These are phyloP conservation scores for Rhynchospora pubera DNA, from an alignment of 176 grass and related monocot genomes.

Conservation along the genomic window DNA sequence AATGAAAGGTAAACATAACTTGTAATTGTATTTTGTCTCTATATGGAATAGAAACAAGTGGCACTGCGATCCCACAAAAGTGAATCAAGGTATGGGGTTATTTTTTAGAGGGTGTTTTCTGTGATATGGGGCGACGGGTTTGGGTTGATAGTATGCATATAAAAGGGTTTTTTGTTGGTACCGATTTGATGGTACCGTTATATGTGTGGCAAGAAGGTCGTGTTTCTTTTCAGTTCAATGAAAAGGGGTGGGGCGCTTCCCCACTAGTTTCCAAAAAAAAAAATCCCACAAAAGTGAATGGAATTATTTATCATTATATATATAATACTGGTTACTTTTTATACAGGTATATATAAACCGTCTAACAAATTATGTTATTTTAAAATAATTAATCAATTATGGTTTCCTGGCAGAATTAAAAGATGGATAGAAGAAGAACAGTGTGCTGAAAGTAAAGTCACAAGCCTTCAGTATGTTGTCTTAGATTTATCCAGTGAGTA, in stretches of 20 bases:
- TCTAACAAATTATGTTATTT: background rate
- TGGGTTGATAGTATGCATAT: too few relatives aligned
- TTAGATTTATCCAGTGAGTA: constrained; percentile 76
- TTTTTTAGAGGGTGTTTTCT: too few relatives aligned
- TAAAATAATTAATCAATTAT: background rate
- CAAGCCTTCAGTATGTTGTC: constrained; percentile 43
- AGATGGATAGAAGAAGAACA: constrained; percentile 87
- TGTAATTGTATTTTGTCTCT: background rate
- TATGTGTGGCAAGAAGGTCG: too few relatives aligned
- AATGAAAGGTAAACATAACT: constrained; percentile 65
- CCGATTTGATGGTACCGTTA: too few relatives aligned
- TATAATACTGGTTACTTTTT: background rate
- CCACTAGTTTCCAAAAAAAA: too few relatives aligned
- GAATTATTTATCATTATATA: background rate
- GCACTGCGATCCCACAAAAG: background rate
- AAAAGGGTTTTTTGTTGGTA: too few relatives aligned
- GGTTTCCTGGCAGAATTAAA: constrained; percentile 45
- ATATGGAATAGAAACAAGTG: background rate
- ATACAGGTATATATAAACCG: background rate
- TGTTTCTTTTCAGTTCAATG: too few relatives aligned
- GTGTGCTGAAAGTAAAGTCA: constrained; percentile 33
- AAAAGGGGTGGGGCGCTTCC: too few relatives aligned
- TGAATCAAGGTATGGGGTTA: too few relatives aligned
- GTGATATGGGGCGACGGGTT: too few relatives aligned
- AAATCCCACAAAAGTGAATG: background rate